Base-by-base conservation (phyloP, 1,284 basidiomycete species). In the Hortiboletus rubellus region DNA sequence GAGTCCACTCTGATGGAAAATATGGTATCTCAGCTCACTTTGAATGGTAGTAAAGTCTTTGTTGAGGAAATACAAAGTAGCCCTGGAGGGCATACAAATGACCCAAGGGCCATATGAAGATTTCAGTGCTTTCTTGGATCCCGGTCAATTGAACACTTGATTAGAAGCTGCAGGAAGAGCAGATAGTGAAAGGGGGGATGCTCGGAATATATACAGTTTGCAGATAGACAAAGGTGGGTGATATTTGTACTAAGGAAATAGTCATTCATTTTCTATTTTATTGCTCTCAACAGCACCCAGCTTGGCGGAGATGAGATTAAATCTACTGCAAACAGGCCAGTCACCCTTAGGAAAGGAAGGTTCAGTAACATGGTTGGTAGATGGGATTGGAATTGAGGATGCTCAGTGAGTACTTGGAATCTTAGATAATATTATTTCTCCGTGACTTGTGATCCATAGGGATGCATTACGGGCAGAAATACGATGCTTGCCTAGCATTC, bases 361-460 rank as follows among this genome's bases (percentile, higher is more conserved):
- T 4, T 43, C 47, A 2, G n/a, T 60, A 9, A 24, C 11, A 3
- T 60, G 41, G 41, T 38, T 61, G 27, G 33, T 60, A 10, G 34
- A 46, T 9, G 52, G 59, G 8, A 56, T 60, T 3, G 45, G 42
- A 5, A 55, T 60, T 34, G 59, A 60, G 22, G 41, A 60, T 60
- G 30, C 11, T n/a, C 52, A 60, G 53, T 54, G 44, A 46, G 57
- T 36, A 15, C 12, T 15, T 6, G 34, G 7, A 10, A 36, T 33
- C 31, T 33, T 11, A 33, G 31, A 33, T 9, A 33, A 10, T 33
- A 33, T 33, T 9, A 11, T 9, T 33, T 33, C 31, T 10, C 31
- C 22, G 3, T 22, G 9, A 33, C 22, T 22, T 22, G 22, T 33
- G 31, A 33, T 33, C 31, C 9, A 22, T 2, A 36, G 55, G 22